phyloP scores from a whole-genome alignment of 805 yeast species.

The Starmerella bombi region DNA sequence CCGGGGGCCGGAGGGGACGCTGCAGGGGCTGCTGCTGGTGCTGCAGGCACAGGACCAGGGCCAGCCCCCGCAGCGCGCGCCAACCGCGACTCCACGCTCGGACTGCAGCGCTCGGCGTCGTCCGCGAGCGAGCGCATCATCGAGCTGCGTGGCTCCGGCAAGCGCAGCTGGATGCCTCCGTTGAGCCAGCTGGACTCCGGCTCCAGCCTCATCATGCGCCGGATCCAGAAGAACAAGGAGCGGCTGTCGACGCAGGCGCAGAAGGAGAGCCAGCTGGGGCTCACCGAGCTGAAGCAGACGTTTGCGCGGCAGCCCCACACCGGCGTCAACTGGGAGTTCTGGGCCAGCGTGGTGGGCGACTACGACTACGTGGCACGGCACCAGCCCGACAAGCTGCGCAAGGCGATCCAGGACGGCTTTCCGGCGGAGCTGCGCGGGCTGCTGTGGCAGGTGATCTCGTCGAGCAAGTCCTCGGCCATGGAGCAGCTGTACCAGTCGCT shows the following conservation, averaged over 20 bases:
- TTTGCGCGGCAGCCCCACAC: constrained; percentile 20
- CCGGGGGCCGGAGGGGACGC: too few relatives aligned
- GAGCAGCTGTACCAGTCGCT: constrained; percentile 46
- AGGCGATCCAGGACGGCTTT: constrained; percentile 59
- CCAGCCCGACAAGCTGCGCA: constrained; percentile 46
- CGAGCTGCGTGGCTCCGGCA: constrained; percentile 13
- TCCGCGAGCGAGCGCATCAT: constrained; percentile 9
- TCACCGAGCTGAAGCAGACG: constrained; percentile 26
- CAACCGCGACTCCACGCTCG: too few relatives aligned
- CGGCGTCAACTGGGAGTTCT: constrained; percentile 42
- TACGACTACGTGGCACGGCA: constrained; percentile 53
- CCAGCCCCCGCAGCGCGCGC: too few relatives aligned
- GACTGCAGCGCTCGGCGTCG: not conserved
- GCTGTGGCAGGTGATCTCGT: constrained; percentile 81
- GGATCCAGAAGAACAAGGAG: constrained; percentile 20
- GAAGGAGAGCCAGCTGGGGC: constrained; percentile 39
- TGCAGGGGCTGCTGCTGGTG: too few relatives aligned
- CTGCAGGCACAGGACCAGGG: too few relatives aligned
- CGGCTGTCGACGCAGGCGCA: constrained; percentile 30
- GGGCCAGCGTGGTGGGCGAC: constrained; percentile 72
- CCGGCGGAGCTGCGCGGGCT: constrained; percentile 79
- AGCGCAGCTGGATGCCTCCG: constrained; percentile 14
- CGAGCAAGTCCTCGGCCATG: constrained; percentile 52
- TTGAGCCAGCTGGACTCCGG: constrained; percentile 8
- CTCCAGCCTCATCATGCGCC: constrained; percentile 17